A percentile compares a stretch with the other conserved stretches of the same genome.
Conservation (phyloP, 208 protist genomes). For the Phytomonas sp. region DNA sequence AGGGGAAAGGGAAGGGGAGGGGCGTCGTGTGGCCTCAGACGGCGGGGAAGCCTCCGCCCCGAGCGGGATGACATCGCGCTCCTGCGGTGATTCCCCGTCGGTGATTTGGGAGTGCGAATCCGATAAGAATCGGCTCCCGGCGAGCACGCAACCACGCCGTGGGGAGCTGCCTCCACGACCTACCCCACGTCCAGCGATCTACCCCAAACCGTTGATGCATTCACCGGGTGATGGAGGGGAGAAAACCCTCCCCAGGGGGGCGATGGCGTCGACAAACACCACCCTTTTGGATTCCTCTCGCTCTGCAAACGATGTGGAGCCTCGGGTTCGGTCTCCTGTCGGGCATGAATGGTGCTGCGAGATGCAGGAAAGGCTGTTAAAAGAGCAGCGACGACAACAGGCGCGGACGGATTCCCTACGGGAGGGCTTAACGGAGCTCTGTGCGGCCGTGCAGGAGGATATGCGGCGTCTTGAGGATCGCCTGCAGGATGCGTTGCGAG, state of each 20-base stretch:
- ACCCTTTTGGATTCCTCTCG: background rate
- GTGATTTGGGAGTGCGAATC: background rate
- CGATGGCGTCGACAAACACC: background rate
- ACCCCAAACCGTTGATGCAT: background rate
- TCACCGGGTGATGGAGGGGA: background rate
- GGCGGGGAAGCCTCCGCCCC: background rate
- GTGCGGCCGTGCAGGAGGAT: constrained; percentile 54
- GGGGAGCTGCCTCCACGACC: background rate
- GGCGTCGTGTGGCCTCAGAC: background rate
- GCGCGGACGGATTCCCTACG: constrained; percentile 18
- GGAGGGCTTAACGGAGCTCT: constrained; percentile 52
- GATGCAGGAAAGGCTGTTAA: background rate
- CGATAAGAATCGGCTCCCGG: background rate
- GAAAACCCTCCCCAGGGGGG: background rate
- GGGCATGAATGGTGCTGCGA: background rate
- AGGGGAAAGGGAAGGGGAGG: no score
- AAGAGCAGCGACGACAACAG: background rate
- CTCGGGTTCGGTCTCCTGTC: background rate
- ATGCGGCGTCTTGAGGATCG: constrained; percentile 19
- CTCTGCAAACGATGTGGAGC: background rate
- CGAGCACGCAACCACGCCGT: background rate
- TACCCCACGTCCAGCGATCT: background rate
- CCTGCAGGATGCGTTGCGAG: constrained; percentile 15
- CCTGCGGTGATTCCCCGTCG: background rate
- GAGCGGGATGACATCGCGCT: background rate